Conservation (phyloP, 768 basidiomycete species). For the Agaricus blazei region DNA sequence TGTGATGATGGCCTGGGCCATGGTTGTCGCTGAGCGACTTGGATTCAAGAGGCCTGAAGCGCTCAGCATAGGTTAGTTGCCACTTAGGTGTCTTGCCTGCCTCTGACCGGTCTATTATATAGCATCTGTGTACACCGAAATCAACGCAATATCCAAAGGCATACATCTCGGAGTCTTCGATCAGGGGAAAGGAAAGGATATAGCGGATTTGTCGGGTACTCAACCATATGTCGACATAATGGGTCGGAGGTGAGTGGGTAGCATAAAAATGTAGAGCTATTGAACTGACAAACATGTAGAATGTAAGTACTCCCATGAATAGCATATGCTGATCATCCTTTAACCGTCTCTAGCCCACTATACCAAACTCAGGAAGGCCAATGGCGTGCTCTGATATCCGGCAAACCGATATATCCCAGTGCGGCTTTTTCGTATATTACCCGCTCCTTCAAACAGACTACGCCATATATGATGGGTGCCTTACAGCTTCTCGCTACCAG, state of each 20-base stretch:
- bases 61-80: slow-evolving; percentile 70
- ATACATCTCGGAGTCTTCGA: slow-evolving; percentile 77
- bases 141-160: slow-evolving; percentile 86
- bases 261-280: neutral
- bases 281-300: slow-evolving; percentile 7
- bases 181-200: slow-evolving; percentile 44
- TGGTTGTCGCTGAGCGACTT: slow-evolving; percentile 76
- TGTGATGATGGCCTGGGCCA: slow-evolving; percentile 92
- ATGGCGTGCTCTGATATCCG: slow-evolving; percentile 81
- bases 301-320: slow-evolving; percentile 14
- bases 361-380: slow-evolving; percentile 62
- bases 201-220: slow-evolving; percentile 52
- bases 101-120: neutral
- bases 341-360: slow-evolving; percentile 55
- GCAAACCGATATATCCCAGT: slow-evolving; percentile 63
- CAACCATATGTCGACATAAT: slow-evolving; percentile 88
- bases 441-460: slow-evolving; percentile 73
- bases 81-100: neutral
- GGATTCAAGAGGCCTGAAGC: slow-evolving; percentile 89
- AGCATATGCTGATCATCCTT: neutral
- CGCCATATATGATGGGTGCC: slow-evolving; percentile 73
- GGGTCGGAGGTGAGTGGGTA: slow-evolving; percentile 39
- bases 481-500: slow-evolving; percentile 62
- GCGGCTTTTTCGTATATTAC: slow-evolving; percentile 83
- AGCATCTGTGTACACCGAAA: slow-evolving; percentile 93